These are phyloP conservation scores for Alternaria postmessia DNA, from an alignment of 2,329 filamentous ascomycete species.

Conservation along the genomic window DNA sequence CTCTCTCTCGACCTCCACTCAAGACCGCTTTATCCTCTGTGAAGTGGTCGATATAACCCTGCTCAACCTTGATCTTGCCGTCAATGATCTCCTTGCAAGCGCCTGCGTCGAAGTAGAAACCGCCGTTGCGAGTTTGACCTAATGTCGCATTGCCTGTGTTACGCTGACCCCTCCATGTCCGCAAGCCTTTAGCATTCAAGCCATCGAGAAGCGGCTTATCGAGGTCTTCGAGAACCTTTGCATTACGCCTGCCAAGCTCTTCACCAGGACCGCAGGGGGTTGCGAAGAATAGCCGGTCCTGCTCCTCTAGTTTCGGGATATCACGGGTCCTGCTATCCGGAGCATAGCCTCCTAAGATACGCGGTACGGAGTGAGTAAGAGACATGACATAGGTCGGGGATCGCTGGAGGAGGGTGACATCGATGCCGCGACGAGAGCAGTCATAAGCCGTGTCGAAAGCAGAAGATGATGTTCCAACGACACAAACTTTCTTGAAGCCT, in stretches of 20 bases:
- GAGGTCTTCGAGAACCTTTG: slow-evolving; percentile 12
- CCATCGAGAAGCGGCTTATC: slow-evolving; percentile 14
- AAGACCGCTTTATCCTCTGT: slow-evolving; percentile 52
- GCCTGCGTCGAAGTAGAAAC: slow-evolving; percentile 75
- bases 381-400: slow-evolving; percentile 69
- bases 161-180: slow-evolving; percentile 20
- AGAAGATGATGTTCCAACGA: slow-evolving; percentile 73
- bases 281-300: slow-evolving; percentile 15
- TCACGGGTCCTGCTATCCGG: slow-evolving; percentile 8
- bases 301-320: slow-evolving; percentile 9
- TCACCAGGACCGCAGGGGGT: slow-evolving; percentile 12
- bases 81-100: slow-evolving; percentile 67
- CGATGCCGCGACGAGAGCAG: slow-evolving; percentile 69
- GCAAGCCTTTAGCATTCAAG: slow-evolving; percentile 12
- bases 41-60: slow-evolving; percentile 61
- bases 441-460: slow-evolving; percentile 74
- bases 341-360: slow-evolving; percentile 10
- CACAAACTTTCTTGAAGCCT: slow-evolving; percentile 64
- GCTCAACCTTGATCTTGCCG: slow-evolving; percentile 67
- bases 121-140: slow-evolving; percentile 54
- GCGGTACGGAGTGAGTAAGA: slow-evolving; percentile 26
- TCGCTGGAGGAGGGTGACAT: slow-evolving; percentile 74
- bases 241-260: slow-evolving; percentile 13
- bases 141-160: slow-evolving; percentile 15
- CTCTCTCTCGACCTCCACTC: slow-evolving; percentile 63